Percentiles rank a stretch among this genome's conserved stretches.
These are phyloP conservation scores for Torrubiellomyces zombiae DNA, from an alignment of 2,329 filamentous ascomycete genomes.

Conservation along the genomic window DNA sequence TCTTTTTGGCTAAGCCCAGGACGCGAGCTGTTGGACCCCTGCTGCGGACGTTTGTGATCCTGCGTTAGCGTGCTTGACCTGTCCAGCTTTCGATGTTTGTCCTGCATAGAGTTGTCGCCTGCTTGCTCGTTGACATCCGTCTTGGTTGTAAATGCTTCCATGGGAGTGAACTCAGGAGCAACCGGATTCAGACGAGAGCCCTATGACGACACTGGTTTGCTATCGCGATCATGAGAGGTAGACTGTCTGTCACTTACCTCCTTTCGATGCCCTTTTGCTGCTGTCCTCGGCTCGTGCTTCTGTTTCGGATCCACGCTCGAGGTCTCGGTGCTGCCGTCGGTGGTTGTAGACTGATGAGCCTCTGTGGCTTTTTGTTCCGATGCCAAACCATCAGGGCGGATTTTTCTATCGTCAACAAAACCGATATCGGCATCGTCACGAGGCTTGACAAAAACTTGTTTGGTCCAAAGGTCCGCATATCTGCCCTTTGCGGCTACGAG, in stretches of 20 bases:
- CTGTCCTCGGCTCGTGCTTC: conserved; percentile 13
- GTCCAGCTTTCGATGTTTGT: no score
- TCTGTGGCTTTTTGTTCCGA: conserved; percentile 19
- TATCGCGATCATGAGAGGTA: conserved; percentile 17
- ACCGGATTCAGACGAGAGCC: conserved; percentile 37
- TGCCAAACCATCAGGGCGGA: conserved; percentile 20
- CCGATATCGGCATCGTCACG: conserved; percentile 17
- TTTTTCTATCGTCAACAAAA: conserved; percentile 6
- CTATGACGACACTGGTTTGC: conserved; percentile 25
- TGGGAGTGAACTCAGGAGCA: conserved; percentile 38
- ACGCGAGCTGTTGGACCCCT: no score
- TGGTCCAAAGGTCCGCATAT: conserved; percentile 50
- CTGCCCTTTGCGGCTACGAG: conserved; percentile 40
- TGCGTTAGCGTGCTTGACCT: no score
- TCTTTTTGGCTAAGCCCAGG: no score
- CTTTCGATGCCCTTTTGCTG: conserved; percentile 22
- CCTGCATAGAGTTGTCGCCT: not conserved
- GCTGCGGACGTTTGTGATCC: no score
- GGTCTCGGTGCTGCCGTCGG: conserved; percentile 9
- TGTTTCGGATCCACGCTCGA: conserved; percentile 7
- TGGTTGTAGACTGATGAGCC: conserved; percentile 11
- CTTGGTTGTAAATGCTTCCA: no score
- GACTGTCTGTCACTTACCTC: conserved; percentile 36
- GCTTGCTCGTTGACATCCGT: not conserved
- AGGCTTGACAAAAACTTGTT: conserved; percentile 38